Evolutionary conservation across 2,329 filamentous ascomycete species (phyloP), one percentile per base, ranked within the genome.

Genomic region (Ophiocordyceps robertsii): DNA sequence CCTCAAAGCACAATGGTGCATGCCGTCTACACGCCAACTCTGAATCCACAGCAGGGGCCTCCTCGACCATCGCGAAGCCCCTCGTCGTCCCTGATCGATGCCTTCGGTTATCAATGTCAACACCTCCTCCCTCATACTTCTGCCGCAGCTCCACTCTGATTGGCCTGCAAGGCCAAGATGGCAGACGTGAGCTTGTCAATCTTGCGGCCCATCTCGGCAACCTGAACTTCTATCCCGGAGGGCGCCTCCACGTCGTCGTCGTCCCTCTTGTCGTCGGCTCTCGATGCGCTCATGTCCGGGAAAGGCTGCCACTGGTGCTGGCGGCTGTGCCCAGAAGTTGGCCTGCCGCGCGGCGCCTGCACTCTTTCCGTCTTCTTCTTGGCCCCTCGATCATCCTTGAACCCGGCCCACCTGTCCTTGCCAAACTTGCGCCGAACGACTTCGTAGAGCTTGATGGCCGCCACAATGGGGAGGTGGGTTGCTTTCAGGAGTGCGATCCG

Each of bases 361-460:
- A 52, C 47, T 19, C 39, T 44, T 43, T 43, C 40, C 48, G 51
- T 47, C 17, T 38, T 44, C 42, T 43, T 39, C 47, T 51, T 48
- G 37, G 43, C 43, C 47, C 59, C 55, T 17, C 58, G 61, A 0
- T 67, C 68, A 3, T 68, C 75, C 52, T 66, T 68, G 59, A 69
- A 73, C 27, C 62, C 67, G 44, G 64, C 65, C 48, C 65, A 71
- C 41, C 67, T 66, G 41, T 69, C 67, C 40, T 69, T 51, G 12
- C 55, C 47, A 8, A 63, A 51, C 40, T 62, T 64, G 44, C 59
- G 58, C 19, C 61, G 59, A 38, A 74, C 48, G 51, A 65, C 65
- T 60, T 86, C 82, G 56, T 82, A 87, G n/a, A 70, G 54, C 58
- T 75, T 72, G 49, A 89, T 88, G 38, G 70, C 63, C n/a, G 63